phyloP scores from a whole-genome alignment of 2,329 filamentous ascomycete genomes.

The Huntiella savannae region DNA sequence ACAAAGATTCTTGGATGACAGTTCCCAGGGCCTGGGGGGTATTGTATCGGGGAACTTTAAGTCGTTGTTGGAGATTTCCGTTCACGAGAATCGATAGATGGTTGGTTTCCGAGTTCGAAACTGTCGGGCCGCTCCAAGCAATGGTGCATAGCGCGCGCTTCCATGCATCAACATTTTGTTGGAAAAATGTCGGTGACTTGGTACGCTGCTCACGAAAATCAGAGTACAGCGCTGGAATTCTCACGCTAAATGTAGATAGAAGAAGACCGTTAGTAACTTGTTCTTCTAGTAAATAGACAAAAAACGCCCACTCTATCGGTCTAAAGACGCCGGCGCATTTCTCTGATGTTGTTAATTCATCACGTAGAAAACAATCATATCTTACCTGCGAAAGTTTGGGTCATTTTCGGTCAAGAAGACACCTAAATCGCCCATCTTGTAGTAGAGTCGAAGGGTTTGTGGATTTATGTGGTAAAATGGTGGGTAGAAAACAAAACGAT shows the following conservation, averaged over 20 bases:
- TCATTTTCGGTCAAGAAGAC: conserved; percentile 44
- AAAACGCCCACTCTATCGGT: no score
- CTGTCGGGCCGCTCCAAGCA: conserved; percentile 38
- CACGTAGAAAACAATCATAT: neutral
- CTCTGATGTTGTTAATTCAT: neutral
- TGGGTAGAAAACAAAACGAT: no score
- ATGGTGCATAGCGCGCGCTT: conserved; percentile 53
- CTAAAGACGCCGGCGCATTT: neutral
- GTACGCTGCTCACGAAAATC: conserved; percentile 59
- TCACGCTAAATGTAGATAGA: conserved; percentile 32
- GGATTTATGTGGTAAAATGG: no score
- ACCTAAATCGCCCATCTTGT: conserved; percentile 46
- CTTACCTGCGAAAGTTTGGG: conserved; percentile 39
- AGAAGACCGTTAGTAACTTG: neutral
- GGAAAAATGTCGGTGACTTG: conserved; percentile 70
- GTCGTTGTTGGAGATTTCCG: conserved; percentile 45
- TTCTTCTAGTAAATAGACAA: neutral
- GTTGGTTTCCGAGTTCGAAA: conserved; percentile 24
- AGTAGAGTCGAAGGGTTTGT: neutral
- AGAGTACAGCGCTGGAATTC: conserved; percentile 71
- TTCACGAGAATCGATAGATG: conserved; percentile 34
- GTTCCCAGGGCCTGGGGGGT: conserved; percentile 61
- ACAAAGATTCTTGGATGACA: conserved; percentile 57
- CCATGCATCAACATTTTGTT: conserved; percentile 66
- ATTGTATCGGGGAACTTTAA: conserved; percentile 64